Percentiles rank a stretch among this genome's conserved stretches.
Evolutionary conservation across 129 eudicot genomes (phyloP).

Genomic region (Ambrosia artemisiifolia): DNA sequence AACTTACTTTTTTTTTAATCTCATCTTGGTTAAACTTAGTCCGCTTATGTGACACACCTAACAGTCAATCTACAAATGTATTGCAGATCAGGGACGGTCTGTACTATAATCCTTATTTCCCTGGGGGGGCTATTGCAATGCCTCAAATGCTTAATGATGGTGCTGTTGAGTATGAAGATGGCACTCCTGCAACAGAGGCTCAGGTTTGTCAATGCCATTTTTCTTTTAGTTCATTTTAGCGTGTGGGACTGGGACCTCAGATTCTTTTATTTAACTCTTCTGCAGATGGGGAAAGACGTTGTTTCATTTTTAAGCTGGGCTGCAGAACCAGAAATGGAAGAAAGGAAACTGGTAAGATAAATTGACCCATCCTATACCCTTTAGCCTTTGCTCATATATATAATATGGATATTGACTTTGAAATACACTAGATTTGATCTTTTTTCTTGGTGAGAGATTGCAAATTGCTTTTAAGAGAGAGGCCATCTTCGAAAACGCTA

Average conservation of each 20-base stretch:
- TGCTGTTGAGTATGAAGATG: conserved; percentile 92
- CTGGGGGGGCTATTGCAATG: conserved; percentile 97
- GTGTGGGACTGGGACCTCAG: not conserved
- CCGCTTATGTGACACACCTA: not conserved
- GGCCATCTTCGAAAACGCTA: too few species aligned
- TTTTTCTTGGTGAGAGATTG: too few species aligned
- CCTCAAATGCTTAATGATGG: conserved; percentile 93
- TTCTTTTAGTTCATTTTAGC: not conserved
- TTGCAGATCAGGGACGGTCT: conserved; percentile 80
- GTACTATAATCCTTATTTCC: conserved; percentile 88
- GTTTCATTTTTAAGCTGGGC: conserved; percentile 86
- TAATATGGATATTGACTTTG: too few species aligned
- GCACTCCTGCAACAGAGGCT: conserved; percentile 90
- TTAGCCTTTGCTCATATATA: too few species aligned
- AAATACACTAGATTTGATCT: too few species aligned
- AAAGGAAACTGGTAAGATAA: conserved; percentile 65
- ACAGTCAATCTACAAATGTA: not conserved
- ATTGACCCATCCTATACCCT: too few species aligned
- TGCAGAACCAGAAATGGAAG: conserved; percentile 99
- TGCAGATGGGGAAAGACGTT: conserved; percentile 90
- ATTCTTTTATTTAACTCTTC: conserved; percentile 1
- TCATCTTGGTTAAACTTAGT: not conserved
- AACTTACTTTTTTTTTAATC: not conserved
- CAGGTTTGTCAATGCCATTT: conserved; percentile 42
- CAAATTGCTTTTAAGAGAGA: too few species aligned